Conservation (phyloP, 768 basidiomycete species). For the Suillus occidentalis region DNA sequence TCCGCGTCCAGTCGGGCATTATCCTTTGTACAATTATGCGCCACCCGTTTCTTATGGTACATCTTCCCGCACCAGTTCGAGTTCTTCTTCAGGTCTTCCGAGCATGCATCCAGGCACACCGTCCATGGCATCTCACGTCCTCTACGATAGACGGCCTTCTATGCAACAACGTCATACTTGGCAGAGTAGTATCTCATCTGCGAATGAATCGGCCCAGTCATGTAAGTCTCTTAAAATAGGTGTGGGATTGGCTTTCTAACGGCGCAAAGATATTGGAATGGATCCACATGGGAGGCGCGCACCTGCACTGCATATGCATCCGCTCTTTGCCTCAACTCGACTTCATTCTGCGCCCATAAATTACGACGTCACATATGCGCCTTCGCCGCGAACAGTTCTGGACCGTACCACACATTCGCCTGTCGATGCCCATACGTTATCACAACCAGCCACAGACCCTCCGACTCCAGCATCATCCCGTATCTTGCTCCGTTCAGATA, state of each 20-base stretch:
- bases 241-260: conserved; percentile 3
- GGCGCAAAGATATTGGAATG: conserved; percentile 15
- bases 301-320: conserved; percentile 58
- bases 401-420: conserved; percentile 54
- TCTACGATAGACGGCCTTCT: conserved; percentile 44
- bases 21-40: conserved; percentile 31
- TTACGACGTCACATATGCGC: conserved; percentile 57
- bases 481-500: conserved; percentile 53
- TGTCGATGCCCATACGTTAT: conserved; percentile 54
- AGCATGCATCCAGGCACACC: conserved; percentile 42
- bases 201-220: conserved; percentile 38
- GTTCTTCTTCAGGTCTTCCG: conserved; percentile 44
- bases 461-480: conserved; percentile 44
- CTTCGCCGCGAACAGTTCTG: conserved; percentile 56
- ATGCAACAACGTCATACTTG: conserved; percentile 49
- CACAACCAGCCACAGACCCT: conserved; percentile 66
- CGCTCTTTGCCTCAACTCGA: conserved; percentile 56
- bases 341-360: conserved; percentile 60
- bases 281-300: conserved; percentile 26
- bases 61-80: conserved; percentile 54
- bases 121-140: conserved; percentile 12
- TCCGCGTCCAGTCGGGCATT: conserved; percentile 25
- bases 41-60: conserved; percentile 34
- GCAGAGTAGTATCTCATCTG: conserved; percentile 41
- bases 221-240: conserved; percentile 34